These are phyloP conservation scores for Chalciporus pseudorubinellus DNA, from an alignment of 768 basidiomycete species.

Conservation along the genomic window DNA sequence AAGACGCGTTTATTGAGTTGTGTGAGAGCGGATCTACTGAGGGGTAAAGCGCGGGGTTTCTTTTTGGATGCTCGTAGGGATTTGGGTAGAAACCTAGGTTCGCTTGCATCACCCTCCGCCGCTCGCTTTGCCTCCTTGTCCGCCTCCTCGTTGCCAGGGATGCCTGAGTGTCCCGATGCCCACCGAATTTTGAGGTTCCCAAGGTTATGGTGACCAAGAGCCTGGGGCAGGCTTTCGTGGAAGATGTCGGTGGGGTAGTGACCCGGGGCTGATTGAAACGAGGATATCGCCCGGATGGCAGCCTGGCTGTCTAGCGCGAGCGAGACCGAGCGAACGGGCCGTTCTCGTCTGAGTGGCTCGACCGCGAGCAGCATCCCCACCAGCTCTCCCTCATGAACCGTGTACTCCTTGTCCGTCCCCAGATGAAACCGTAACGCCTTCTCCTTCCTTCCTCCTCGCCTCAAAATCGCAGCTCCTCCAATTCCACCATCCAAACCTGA, in stretches of 20 bases:
- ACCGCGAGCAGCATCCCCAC: not conserved
- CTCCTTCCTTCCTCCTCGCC: not conserved
- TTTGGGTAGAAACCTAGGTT: not conserved
- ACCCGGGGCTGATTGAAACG: not conserved
- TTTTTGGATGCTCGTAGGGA: not conserved
- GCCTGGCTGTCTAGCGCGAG: not conserved
- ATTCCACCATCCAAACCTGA: constrained; percentile 21
- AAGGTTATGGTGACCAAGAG: not conserved
- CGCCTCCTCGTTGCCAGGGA: not conserved
- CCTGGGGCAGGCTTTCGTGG: not conserved
- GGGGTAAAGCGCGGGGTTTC: too few species aligned
- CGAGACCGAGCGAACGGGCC: not conserved
- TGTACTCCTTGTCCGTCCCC: constrained; percentile 12
- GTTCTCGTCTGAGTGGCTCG: not conserved
- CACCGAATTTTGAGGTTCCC: not conserved
- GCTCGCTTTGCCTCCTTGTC: not conserved
- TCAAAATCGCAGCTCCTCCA: constrained; percentile 23
- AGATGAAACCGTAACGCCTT: constrained; percentile 2
- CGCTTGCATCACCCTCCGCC: not conserved
- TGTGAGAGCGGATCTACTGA: too few species aligned
- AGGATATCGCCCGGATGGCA: not conserved
- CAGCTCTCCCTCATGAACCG: constrained; percentile 25
- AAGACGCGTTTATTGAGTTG: too few species aligned
- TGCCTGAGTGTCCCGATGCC: not conserved
- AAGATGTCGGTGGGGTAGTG: not conserved